phyloP scores from a whole-genome alignment of 345 rosid species.

The Lenwebbia sp. region DNA sequence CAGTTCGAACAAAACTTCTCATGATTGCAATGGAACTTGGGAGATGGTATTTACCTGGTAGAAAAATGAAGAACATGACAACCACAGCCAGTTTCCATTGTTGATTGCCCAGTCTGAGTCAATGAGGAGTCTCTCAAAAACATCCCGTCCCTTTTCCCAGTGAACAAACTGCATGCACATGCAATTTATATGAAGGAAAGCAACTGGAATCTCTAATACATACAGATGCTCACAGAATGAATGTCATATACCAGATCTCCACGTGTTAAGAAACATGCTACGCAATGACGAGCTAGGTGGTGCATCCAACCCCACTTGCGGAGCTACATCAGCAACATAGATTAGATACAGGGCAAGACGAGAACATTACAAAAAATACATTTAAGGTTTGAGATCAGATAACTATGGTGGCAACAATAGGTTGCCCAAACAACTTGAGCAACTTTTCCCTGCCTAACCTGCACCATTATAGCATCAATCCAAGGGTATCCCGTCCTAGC shows the following conservation, averaged over 20 bases:
- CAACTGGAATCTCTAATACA: not conserved
- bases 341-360: not conserved
- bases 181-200: conserved; percentile 1
- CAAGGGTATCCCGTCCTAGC: conserved; percentile 92
- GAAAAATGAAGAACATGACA: conserved; percentile 95
- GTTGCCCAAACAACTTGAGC: not conserved
- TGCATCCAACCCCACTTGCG: conserved; percentile 98
- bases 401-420: not conserved
- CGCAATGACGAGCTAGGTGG: conserved; percentile 86
- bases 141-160: conserved; percentile 97
- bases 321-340: conserved; percentile 36
- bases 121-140: conserved; percentile 82
- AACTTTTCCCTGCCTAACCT: conserved; percentile 27
- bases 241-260: conserved; percentile 73
- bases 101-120: conserved; percentile 97
- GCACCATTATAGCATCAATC: conserved; percentile 98
- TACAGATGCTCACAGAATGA: not conserved
- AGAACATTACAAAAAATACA: not conserved
- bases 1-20: not conserved
- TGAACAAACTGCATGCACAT: conserved; percentile 69
- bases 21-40: not conserved
- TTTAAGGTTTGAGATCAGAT: not conserved
- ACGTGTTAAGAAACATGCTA: conserved; percentile 93
- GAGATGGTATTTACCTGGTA: conserved; percentile 47
- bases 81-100: conserved; percentile 94